These are phyloP conservation scores for Pythium biforme DNA, from an alignment of 352 stramenopile genomes.

Conservation along the genomic window DNA sequence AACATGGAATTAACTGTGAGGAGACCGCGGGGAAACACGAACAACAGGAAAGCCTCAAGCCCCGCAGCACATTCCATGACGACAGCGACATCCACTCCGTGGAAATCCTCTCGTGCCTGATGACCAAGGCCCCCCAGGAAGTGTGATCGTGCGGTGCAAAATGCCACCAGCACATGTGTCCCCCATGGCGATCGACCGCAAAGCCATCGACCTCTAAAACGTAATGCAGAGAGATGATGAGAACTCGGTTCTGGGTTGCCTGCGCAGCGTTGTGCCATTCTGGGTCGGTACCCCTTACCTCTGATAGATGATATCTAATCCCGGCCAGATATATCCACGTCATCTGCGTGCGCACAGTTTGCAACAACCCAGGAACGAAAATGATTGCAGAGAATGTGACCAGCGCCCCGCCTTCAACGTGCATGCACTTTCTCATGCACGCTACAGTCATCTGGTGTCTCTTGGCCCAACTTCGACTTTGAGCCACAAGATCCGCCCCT, in stretches of 20 bases:
- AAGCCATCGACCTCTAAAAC: slow-evolving; percentile 16
- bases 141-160: not conserved
- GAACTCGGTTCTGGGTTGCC: slow-evolving; percentile 11
- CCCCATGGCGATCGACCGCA: too few species aligned
- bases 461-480: slow-evolving; percentile 8
- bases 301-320: not conserved
- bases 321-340: not conserved
- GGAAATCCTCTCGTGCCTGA: slow-evolving; percentile 11
- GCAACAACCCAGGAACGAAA: not conserved
- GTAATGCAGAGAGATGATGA: slow-evolving; percentile 16
- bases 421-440: slow-evolving; percentile 4
- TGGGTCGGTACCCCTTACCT: not conserved
- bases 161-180: not conserved
- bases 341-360: not conserved
- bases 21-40: not conserved
- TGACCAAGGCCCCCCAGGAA: not conserved
- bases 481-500: not conserved
- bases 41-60: not conserved
- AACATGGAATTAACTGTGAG: not conserved
- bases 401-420: slow-evolving; percentile 1
- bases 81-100: not conserved
- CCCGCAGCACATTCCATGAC: not conserved
- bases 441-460: slow-evolving; percentile 6
- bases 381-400: slow-evolving; percentile 1
- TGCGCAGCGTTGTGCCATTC: not conserved